Percentiles rank a stretch among this genome's conserved stretches.
Conservation (phyloP, 2,329 filamentous ascomycete species). For the Zarea fungicola region DNA sequence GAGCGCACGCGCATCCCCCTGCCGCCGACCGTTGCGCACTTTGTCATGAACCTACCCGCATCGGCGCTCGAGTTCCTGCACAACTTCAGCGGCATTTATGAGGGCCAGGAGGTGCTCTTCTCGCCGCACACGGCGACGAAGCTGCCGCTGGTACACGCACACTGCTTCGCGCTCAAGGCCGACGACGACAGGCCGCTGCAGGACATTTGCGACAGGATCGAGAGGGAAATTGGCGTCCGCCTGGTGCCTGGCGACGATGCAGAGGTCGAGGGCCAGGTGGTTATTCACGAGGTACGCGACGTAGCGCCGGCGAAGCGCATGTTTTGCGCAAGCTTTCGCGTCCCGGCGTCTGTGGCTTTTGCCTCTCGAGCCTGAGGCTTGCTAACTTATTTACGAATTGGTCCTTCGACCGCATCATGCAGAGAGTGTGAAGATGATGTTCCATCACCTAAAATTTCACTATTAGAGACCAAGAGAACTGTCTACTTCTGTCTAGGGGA, state of each 20-base stretch:
- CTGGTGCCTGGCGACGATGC: constrained; percentile 41
- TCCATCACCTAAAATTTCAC: no score
- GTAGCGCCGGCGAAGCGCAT: constrained; percentile 93
- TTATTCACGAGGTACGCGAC: constrained; percentile 69
- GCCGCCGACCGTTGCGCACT: constrained; percentile 80
- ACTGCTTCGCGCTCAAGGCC: constrained; percentile 85
- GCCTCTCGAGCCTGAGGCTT: constrained; percentile 28
- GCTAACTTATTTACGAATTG: not conserved
- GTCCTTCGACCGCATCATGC: not conserved
- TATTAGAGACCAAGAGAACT: no score
- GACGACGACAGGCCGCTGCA: constrained; percentile 63
- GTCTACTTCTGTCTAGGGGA: no score
- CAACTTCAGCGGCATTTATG: constrained; percentile 65
- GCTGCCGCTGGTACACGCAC: constrained; percentile 84
- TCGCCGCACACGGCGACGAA: constrained; percentile 49
- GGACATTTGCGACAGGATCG: constrained; percentile 39
- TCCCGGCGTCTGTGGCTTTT: constrained; percentile 82
- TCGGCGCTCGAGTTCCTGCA: constrained; percentile 79
- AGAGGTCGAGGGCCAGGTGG: constrained; percentile 42
- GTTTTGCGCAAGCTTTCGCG: constrained; percentile 90
- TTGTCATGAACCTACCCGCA: constrained; percentile 96
- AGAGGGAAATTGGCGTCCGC: constrained; percentile 35
- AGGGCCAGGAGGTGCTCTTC: constrained; percentile 63
- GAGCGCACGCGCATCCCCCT: constrained; percentile 43
- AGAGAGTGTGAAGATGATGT: no score